phyloP scores from a whole-genome alignment of 805 yeast genomes.

The Komagataella phaffii region DNA sequence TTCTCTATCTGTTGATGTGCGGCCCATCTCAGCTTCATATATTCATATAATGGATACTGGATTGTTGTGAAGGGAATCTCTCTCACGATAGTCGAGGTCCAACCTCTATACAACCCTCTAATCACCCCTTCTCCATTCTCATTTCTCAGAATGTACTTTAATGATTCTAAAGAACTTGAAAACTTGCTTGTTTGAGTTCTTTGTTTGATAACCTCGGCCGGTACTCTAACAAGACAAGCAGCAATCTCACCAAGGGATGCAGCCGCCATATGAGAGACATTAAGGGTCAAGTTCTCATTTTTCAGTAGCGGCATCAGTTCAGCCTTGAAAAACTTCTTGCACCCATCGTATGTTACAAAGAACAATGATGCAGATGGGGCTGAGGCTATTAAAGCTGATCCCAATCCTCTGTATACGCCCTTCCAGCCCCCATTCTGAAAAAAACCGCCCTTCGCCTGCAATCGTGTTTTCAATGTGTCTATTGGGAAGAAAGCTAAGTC shows the following conservation, averaged over 20 bases:
- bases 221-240: slow-evolving; percentile 91
- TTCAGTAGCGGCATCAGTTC: slow-evolving; percentile 10
- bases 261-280: slow-evolving; percentile 65
- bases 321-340: slow-evolving; percentile 28
- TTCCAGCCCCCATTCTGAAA: slow-evolving; percentile 85
- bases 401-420: slow-evolving; percentile 86
- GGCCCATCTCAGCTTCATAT: slow-evolving; percentile 51
- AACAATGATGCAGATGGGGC: slow-evolving; percentile 81
- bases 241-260: slow-evolving; percentile 87
- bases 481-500: slow-evolving; percentile 93
- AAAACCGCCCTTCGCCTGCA: slow-evolving; percentile 94
- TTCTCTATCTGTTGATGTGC: slow-evolving; percentile 21
- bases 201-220: slow-evolving; percentile 94
- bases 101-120: slow-evolving; percentile 81
- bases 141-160: slow-evolving; percentile 47
- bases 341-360: slow-evolving; percentile 72
- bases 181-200: slow-evolving; percentile 69
- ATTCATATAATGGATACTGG: slow-evolving; percentile 90
- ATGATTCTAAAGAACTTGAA: slow-evolving; percentile 50
- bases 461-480: slow-evolving; percentile 86
- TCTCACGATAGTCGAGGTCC: slow-evolving; percentile 83
- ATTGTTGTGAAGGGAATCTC: slow-evolving; percentile 95
- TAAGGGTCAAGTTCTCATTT: slow-evolving; percentile 18
- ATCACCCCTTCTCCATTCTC: slow-evolving; percentile 66
- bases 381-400: slow-evolving; percentile 86